Percentiles rank a stretch among this genome's conserved stretches.
Evolutionary conservation across 2,329 filamentous ascomycete genomes (phyloP).

Genomic region (Verticillium zaregamsianum): DNA sequence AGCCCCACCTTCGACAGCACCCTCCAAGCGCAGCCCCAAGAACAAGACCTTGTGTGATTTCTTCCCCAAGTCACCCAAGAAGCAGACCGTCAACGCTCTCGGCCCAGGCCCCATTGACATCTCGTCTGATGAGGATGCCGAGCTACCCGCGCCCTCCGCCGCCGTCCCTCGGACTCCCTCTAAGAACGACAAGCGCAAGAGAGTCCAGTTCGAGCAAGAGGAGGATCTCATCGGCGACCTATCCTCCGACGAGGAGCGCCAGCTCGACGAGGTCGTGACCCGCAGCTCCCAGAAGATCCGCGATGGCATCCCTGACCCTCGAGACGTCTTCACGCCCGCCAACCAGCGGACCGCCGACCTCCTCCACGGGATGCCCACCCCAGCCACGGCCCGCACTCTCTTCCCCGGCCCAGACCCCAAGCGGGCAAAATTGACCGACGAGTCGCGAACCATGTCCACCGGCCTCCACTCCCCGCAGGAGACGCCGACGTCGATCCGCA

Average conservation of each 20-base stretch:
- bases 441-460: conserved; percentile 9
- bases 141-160: not conserved
- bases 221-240: conserved; percentile 27
- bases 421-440: conserved; percentile 27
- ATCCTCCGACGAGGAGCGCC: conserved; percentile 33
- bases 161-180: conserved; percentile 13
- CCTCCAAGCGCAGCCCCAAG: not conserved
- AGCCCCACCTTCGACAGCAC: not conserved
- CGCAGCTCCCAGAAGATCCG: conserved; percentile 23
- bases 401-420: conserved; percentile 25
- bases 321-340: not conserved
- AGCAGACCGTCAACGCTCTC: not conserved
- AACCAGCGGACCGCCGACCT: conserved; percentile 4
- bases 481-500: conserved; percentile 10
- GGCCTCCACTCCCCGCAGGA: conserved; percentile 10
- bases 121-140: conserved; percentile 7
- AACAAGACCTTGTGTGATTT: not conserved
- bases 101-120: not conserved
- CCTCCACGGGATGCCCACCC: conserved; percentile 25
- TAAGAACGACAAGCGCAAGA: conserved; percentile 22
- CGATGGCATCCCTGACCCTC: not conserved
- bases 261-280: conserved; percentile 31
- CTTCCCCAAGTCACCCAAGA: not conserved
- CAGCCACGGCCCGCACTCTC: conserved; percentile 28
- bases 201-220: conserved; percentile 15